Evolutionary conservation across 2,329 filamentous ascomycete species (phyloP), one percentile per base, ranked within the genome.

Genomic region (Cytospora schulzeri): DNA sequence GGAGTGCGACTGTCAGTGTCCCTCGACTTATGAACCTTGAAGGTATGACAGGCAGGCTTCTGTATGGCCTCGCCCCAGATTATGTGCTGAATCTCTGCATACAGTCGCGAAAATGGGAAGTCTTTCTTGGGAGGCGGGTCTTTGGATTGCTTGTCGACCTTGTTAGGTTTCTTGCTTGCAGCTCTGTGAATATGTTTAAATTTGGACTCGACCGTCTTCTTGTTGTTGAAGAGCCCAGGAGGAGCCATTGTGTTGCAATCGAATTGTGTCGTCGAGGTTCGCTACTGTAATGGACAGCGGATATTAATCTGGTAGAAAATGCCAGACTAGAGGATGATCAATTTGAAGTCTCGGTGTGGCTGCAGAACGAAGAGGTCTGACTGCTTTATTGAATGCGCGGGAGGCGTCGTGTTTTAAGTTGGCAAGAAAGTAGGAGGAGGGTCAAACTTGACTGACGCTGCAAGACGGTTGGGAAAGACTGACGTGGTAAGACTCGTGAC

Each of bases 21-120:
- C 15, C 8, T 11, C 5, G 31, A n/a, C 55, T 17, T 28, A 2
- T 22, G 11, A 7, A 64, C 8, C 14, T 41, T 60, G 59, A 69
- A 57, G 5, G 66, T 60, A 29, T 72, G 70, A 22, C 70, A 54
- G 7, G 68, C 62, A 1, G 70, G 69, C 57, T 65, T 67, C 19
- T 41, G 35, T 4, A 72, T 24, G 2, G 61, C 64, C 45, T 70
- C 57, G 6, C 24, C 38, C 45, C 70, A 70, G 58, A 71, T 68
- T 57, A 62, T 61, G 2, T 45, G 38, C n/a, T 70, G 69, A 6
- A 71, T 65, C 31, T 71, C 70, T 2, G 50, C 4, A 1, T 68
- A 68, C 2, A 70, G 19, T 19, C 14, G 19, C 2, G 24, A 17
- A 15, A 66, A 55, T 0, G 41, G 52, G 15, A 62, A 56, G 12